Conservation (phyloP, 1,284 basidiomycete species). For the Marasmius tenuissimus region DNA sequence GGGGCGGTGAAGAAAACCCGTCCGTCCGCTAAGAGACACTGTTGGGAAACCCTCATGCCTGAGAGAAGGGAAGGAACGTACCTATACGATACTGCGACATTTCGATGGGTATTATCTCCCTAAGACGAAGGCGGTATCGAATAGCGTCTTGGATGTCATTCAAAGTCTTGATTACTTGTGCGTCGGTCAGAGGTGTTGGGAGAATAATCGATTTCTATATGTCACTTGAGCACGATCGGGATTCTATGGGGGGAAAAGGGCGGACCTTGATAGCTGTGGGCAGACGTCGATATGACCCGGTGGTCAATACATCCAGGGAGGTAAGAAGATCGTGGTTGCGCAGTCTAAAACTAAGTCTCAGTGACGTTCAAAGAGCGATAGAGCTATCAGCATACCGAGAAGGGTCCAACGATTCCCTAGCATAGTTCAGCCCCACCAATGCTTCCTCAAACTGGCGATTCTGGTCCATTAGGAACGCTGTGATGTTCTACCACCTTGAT, state of each 20-base stretch:
- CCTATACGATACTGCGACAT: slow-evolving; percentile 75
- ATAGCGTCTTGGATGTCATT: slow-evolving; percentile 74
- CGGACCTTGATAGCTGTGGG: slow-evolving; percentile 76
- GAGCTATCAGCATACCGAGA: slow-evolving; percentile 49
- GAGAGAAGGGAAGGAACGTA: slow-evolving; percentile 27
- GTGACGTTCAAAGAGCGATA: slow-evolving; percentile 5
- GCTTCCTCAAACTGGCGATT: slow-evolving; percentile 79
- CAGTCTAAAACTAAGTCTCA: slow-evolving; percentile 46
- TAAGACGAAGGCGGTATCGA: slow-evolving; percentile 72
- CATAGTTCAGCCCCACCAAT: slow-evolving; percentile 62
- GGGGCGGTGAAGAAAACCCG: slow-evolving; percentile 75
- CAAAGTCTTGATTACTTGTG: slow-evolving; percentile 66
- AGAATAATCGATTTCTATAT: slow-evolving; percentile 67
- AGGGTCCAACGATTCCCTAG: slow-evolving; percentile 66
- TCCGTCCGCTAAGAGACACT: slow-evolving; percentile 55
- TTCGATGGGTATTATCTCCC: slow-evolving; percentile 73
- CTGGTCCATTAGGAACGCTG: slow-evolving; percentile 80
- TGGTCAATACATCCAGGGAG: slow-evolving; percentile 82
- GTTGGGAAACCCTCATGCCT: background rate
- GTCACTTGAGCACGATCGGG: slow-evolving; percentile 18
- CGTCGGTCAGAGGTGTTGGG: slow-evolving; percentile 64
- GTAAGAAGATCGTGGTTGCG: slow-evolving; percentile 90
- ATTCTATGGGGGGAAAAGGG: slow-evolving; percentile 15
- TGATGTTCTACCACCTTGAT: slow-evolving; percentile 62
- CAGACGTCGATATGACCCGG: slow-evolving; percentile 78